phyloP scores from a whole-genome alignment of 805 yeast genomes.

The Wickerhamiella kurtzmanii region DNA sequence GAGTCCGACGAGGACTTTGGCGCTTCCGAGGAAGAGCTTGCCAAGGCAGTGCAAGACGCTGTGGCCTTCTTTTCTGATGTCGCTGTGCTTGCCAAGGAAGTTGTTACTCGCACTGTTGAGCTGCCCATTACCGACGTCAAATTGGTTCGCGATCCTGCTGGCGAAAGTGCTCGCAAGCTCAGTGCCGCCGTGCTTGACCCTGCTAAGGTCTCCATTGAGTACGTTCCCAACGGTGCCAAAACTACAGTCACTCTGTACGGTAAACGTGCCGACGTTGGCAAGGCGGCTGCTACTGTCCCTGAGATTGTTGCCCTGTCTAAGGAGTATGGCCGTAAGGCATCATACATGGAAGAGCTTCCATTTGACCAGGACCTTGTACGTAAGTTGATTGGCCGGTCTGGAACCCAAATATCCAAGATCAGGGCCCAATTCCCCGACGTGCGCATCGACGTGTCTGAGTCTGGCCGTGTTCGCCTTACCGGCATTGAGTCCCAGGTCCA shows the following conservation, averaged over 20 bases:
- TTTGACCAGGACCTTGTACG: conserved; percentile 60
- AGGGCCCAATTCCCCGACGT: conserved; percentile 58
- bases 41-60: conserved; percentile 40
- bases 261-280: conserved; percentile 44
- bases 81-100: conserved; percentile 43
- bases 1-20: conserved; percentile 50
- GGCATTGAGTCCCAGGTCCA: conserved; percentile 73
- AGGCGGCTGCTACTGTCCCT: conserved; percentile 39
- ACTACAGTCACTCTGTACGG: conserved; percentile 54
- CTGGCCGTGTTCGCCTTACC: conserved; percentile 43
- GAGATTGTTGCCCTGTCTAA: conserved; percentile 42
- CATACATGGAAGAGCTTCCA: conserved; percentile 34
- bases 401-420: conserved; percentile 54
- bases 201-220: conserved; percentile 20
- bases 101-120: conserved; percentile 38
- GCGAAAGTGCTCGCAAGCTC: conserved; percentile 13
- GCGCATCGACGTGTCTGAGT: conserved; percentile 57
- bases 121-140: conserved; percentile 46
- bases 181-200: conserved; percentile 3
- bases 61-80: conserved; percentile 42
- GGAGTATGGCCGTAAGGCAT: conserved; percentile 35
- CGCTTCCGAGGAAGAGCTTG: conserved; percentile 50
- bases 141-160: conserved; percentile 41
- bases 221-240: conserved; percentile 23
- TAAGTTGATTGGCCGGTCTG: conserved; percentile 82